A percentile compares a stretch with the other conserved stretches of the same genome.
Conservation (phyloP, 169 alveolate genomes). For the Perkinsus olseni region DNA sequence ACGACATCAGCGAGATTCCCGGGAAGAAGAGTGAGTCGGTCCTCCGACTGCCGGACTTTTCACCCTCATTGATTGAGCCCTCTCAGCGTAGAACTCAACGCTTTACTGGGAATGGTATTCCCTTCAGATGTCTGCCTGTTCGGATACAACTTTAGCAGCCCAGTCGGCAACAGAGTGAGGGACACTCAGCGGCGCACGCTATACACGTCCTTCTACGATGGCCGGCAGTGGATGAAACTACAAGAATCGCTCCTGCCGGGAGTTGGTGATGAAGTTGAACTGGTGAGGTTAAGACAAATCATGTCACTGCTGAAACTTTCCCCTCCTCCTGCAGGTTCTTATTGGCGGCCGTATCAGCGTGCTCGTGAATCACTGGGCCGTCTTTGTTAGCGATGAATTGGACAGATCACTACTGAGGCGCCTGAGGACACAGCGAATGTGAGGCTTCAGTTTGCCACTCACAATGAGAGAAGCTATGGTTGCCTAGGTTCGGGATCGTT, state of each 20-base stretch:
- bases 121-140: neutral
- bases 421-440: neutral
- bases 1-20: neutral
- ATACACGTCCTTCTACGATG: neutral
- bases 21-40: neutral
- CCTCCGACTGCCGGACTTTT: too few species aligned
- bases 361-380: neutral
- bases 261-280: neutral
- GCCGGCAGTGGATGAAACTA: neutral
- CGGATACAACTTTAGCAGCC: neutral
- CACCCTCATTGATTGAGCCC: too few species aligned
- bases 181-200: neutral
- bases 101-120: neutral
- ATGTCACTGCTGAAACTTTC: neutral
- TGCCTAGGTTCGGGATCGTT: neutral
- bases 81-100: neutral
- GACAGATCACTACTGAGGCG: neutral
- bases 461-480: neutral
- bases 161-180: neutral
- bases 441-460: neutral
- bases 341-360: neutral
- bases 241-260: neutral
- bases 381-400: neutral
- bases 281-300: neutral
- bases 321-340: neutral